Evolutionary conservation across 2,329 filamentous ascomycete species (phyloP).

Genomic region (Zasmidium citrigriseum): DNA sequence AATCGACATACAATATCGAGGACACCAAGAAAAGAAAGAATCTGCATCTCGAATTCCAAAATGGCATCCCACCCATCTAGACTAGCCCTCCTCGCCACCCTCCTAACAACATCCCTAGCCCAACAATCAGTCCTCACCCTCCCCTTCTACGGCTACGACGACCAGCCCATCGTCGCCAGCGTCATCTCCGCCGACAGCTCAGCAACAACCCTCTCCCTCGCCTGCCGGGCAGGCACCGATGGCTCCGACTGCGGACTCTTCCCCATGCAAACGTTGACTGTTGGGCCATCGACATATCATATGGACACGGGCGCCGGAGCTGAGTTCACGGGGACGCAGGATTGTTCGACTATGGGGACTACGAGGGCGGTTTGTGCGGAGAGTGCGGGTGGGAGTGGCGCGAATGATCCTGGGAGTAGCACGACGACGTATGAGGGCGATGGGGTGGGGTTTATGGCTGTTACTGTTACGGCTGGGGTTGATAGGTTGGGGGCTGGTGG

Average conservation of each 20-base stretch:
- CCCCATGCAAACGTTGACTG: constrained; percentile 20
- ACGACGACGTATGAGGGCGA: constrained; percentile 19
- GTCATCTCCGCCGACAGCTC: constrained; percentile 15
- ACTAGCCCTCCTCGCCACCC: not conserved
- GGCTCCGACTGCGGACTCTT: constrained; percentile 25
- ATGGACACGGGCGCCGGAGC: constrained; percentile 19
- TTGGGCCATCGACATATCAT: constrained; percentile 22
- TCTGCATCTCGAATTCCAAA: not conserved
- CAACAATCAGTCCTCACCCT: constrained; percentile 13
- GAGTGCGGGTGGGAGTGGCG: constrained; percentile 14
- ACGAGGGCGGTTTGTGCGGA: constrained; percentile 17
- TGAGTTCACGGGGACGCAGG: constrained; percentile 21
- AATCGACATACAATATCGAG: not conserved
- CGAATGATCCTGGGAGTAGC: constrained; percentile 22
- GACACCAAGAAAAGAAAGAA: not conserved
- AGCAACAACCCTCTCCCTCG: constrained; percentile 20
- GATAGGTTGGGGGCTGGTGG: constrained; percentile 12
- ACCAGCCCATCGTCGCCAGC: constrained; percentile 19
- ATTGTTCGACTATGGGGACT: constrained; percentile 9
- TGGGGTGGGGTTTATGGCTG: constrained; percentile 13
- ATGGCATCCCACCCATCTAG: not conserved
- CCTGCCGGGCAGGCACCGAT: constrained; percentile 17
- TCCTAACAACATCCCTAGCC: too few relatives aligned
- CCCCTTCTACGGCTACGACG: constrained; percentile 27
- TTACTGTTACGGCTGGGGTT: constrained; percentile 20